These are phyloP conservation scores for Hymenoscyphus repandus DNA, from an alignment of 2,329 filamentous ascomycete species.

Conservation along the genomic window DNA sequence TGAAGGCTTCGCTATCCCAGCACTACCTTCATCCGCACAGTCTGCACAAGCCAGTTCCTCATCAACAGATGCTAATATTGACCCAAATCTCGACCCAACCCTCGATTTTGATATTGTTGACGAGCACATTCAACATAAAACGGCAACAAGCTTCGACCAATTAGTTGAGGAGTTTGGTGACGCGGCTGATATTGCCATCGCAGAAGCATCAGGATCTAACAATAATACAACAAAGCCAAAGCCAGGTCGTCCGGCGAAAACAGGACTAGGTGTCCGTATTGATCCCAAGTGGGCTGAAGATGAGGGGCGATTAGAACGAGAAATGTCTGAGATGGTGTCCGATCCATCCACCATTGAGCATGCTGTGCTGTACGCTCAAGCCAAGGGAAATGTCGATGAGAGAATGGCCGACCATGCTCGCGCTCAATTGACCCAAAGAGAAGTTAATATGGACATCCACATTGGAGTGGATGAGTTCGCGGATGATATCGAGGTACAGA, in stretches of 20 bases:
- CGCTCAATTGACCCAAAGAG: too few relatives aligned
- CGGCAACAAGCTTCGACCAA: constrained; percentile 32
- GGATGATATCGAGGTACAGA: constrained; percentile 80
- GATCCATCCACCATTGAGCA: constrained; percentile 53
- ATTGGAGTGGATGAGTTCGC: constrained; percentile 80
- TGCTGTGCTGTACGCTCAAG: constrained; percentile 52
- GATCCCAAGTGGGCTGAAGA: constrained; percentile 55
- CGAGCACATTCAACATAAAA: constrained; percentile 18
- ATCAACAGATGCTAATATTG: constrained; percentile 3
- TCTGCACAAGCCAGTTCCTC: not conserved
- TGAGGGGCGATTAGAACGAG: constrained; percentile 59
- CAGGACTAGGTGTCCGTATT: constrained; percentile 30
- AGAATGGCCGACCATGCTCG: too few relatives aligned
- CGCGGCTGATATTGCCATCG: constrained; percentile 11
- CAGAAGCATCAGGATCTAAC: constrained; percentile 7
- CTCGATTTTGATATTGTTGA: too few relatives aligned
- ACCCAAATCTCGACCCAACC: constrained; percentile 15
- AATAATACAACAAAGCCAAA: constrained; percentile 10
- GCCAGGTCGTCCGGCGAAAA: constrained; percentile 19
- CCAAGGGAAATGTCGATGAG: constrained; percentile 51
- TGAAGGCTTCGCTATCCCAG: constrained; percentile 64
- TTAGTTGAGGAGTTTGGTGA: constrained; percentile 40
- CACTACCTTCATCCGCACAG: constrained; percentile 33
- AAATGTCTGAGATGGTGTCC: constrained; percentile 66
- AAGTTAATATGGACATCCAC: constrained; percentile 54